Conservation (phyloP, 2,329 filamentous ascomycete genomes). For the Ascochyta clinopodiicola region DNA sequence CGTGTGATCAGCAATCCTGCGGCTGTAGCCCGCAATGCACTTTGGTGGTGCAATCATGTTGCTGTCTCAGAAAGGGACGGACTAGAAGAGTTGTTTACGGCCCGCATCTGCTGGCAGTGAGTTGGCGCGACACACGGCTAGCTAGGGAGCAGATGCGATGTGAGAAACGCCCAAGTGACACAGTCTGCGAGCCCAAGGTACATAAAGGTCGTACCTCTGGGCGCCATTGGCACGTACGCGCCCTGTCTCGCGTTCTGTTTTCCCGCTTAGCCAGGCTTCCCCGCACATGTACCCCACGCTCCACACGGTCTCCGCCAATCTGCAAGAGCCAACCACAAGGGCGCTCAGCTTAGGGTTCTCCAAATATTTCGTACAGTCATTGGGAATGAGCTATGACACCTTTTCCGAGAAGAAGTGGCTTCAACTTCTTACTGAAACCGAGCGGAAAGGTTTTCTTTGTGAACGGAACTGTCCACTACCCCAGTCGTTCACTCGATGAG, state of each 20-base stretch:
- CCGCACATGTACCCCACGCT: slow-evolving; percentile 30
- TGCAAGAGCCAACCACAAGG: slow-evolving; percentile 9
- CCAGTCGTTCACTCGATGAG: slow-evolving; percentile 9
- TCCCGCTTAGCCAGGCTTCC: slow-evolving; percentile 33
- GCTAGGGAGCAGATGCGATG: slow-evolving; percentile 20
- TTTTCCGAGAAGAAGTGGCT: no score
- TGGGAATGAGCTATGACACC: no score
- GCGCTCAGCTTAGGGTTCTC: slow-evolving; percentile 10
- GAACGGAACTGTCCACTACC: not conserved
- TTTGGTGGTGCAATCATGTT: slow-evolving; percentile 41
- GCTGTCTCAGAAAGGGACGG: slow-evolving; percentile 29
- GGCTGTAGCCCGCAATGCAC: slow-evolving; percentile 33
- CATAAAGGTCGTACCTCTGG: slow-evolving; percentile 33
- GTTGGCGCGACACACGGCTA: slow-evolving; percentile 14
- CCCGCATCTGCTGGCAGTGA: slow-evolving; percentile 44
- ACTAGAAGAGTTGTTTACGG: slow-evolving; percentile 28
- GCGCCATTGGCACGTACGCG: slow-evolving; percentile 21
- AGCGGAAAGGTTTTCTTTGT: no score
- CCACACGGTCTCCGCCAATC: not conserved
- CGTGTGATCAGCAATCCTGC: slow-evolving; percentile 32
- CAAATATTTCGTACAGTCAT: not conserved
- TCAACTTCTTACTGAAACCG: no score
- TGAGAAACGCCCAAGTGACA: slow-evolving; percentile 22
- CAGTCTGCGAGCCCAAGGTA: slow-evolving; percentile 28
- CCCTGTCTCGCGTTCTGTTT: slow-evolving; percentile 24